Evolutionary conservation across 805 yeast genomes (phyloP).

Genomic region (Jamesozyma rosinii): DNA sequence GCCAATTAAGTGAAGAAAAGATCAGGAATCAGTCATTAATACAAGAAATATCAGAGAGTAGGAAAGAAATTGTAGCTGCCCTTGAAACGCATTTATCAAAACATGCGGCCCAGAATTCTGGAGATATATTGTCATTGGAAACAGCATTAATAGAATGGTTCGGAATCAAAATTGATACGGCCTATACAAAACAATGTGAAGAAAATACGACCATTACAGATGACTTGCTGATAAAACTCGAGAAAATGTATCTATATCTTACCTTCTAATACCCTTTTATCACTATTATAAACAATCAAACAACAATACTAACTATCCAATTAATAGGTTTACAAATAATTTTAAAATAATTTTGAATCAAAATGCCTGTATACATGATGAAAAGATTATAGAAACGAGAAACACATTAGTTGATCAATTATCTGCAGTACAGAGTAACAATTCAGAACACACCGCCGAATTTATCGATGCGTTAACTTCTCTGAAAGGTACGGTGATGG

Average conservation of each 20-base stretch:
- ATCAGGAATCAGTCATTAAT: slow-evolving; percentile 26
- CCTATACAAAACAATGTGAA: background rate
- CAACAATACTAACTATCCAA: background rate
- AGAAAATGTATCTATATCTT: background rate
- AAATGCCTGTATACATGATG: background rate
- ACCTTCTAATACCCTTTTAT: background rate
- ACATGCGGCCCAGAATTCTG: background rate
- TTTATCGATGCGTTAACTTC: background rate
- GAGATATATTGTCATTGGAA: background rate
- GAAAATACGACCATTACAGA: background rate
- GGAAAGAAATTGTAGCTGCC: slow-evolving; percentile 3
- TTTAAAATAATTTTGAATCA: background rate
- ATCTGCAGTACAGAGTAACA: background rate
- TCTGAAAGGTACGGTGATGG: background rate
- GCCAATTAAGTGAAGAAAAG: slow-evolving; percentile 40
- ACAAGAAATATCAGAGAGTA: slow-evolving; percentile 13
- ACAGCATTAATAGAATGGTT: background rate
- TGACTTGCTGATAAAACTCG: background rate
- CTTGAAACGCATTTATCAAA: background rate
- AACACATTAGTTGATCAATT: background rate
- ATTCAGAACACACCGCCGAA: background rate
- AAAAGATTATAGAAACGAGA: background rate
- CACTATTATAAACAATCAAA: no score
- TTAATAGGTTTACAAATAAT: background rate
- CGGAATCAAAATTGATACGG: background rate